A percentile compares a stretch with the other conserved stretches of the same genome.
These are phyloP conservation scores for Syzygium jambos DNA, from an alignment of 345 rosid species.

Conservation along the genomic window DNA sequence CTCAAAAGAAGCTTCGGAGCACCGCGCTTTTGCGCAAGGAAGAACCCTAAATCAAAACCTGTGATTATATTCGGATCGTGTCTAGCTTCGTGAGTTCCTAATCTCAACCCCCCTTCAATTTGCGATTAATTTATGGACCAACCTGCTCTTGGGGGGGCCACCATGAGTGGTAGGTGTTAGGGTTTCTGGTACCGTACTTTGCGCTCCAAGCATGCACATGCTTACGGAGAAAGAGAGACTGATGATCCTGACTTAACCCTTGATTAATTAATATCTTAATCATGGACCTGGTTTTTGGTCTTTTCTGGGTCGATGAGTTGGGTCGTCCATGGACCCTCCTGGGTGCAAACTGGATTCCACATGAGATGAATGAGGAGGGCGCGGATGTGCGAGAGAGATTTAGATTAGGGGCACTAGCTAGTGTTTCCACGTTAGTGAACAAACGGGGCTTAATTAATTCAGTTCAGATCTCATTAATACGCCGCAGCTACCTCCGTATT, in stretches of 20 bases:
- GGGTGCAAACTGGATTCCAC: background rate
- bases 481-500: background rate
- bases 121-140: background rate
- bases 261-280: background rate
- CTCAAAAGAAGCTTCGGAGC: background rate
- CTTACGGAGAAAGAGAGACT: background rate
- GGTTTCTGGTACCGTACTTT: slow-evolving; percentile 1
- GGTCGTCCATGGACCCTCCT: background rate
- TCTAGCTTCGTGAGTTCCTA: background rate
- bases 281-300: slow-evolving; percentile 1
- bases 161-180: background rate
- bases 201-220: slow-evolving; percentile 1
- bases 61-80: background rate
- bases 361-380: background rate
- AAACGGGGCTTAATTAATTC: background rate
- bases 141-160: background rate
- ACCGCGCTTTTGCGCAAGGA: background rate
- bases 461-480: background rate
- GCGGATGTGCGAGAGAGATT: background rate
- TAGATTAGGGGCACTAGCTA: background rate
- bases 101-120: background rate
- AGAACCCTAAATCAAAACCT: background rate
- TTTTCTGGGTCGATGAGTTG: background rate
- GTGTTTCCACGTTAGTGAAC: background rate
- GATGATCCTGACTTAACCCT: background rate